Base-by-base conservation (phyloP, 2,329 filamentous ascomycete genomes). In the Gremmenia infestans region DNA sequence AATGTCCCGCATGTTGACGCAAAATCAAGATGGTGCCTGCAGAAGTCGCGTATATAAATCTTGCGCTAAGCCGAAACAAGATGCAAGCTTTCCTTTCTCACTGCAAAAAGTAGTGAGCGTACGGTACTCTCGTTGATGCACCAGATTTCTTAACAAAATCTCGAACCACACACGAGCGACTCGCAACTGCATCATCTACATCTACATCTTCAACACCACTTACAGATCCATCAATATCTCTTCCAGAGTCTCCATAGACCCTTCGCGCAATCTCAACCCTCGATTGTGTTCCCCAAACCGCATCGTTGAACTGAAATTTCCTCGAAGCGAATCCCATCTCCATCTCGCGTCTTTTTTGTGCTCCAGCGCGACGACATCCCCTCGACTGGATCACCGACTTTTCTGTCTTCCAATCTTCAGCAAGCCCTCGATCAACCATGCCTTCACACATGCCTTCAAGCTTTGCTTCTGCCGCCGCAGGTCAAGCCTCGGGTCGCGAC, bases 381-480 rank as follows among this genome's bases (percentile, higher is more conserved):
- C 50, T 56, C 54, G 19, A 46, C 56, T 54, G 52, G 37, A 54
- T 46, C 39, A 39, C 19, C 35, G 42, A 52, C 32, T 54, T 53
- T 53, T 53, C 39, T 53, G 42, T 54, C 54, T 32, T 57, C 43
- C 42, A 46, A 53, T 56, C 50, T 55, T 54, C 47, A 58, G 50
- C 53, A 22, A 57, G 43, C 53, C 52, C 52, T 54, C 57, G 45
- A 63, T 60, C 56, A 59, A 67, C 58, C 49, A 81, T 91, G 87
- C 82, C 87, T 76, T 83, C 85, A 72, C 86, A 88, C 76, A 81
- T 91, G 73, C 85, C 87, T 68, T 90, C 88, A 67, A 91, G 87
- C 79, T 92, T 92, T 76, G 88, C 88, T 72, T 91, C 88, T 70
- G 88, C 88, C 68, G 88, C 88, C 65, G 88, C 88, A 71, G 88